Evolutionary conservation across 306 rosid genomes (phyloP).

Genomic region (Clitoria ternatea): DNA sequence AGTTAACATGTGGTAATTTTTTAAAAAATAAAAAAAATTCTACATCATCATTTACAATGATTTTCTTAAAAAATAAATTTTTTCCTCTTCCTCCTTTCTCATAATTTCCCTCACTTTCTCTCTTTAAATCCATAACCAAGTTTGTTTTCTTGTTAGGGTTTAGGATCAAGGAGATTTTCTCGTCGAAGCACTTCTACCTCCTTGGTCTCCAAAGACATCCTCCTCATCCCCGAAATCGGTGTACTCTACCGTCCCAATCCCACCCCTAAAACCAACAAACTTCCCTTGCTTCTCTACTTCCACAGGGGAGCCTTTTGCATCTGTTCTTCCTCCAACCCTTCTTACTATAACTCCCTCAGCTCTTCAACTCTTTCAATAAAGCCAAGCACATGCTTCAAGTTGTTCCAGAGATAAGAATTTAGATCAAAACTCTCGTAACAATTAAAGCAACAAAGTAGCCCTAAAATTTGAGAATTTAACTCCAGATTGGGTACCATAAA

Average conservation of each 20-base stretch:
- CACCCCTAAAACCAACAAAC: constrained; percentile 21
- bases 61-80: no score
- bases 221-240: constrained; percentile 45
- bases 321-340: constrained; percentile 57
- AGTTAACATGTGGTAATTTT: no score
- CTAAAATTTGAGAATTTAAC: background rate
- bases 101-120: no score
- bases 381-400: constrained; percentile 86
- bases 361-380: constrained; percentile 70
- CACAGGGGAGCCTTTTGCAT: constrained; percentile 83
- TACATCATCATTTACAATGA: no score
- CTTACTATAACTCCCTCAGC: constrained; percentile 67
- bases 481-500: background rate
- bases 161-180: no score
- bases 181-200: no score
- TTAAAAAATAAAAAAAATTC: no score
- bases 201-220: constrained; percentile 68
- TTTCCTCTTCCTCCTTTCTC: no score
- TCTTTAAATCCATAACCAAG: no score
- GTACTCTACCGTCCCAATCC: constrained; percentile 48
- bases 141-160: no score
- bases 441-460: background rate
- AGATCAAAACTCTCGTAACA: background rate
- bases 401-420: constrained; percentile 12
- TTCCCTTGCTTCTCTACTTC: constrained; percentile 58